Base-by-base conservation (phyloP, 345 rosid species). In the Lepidium sativum region DNA sequence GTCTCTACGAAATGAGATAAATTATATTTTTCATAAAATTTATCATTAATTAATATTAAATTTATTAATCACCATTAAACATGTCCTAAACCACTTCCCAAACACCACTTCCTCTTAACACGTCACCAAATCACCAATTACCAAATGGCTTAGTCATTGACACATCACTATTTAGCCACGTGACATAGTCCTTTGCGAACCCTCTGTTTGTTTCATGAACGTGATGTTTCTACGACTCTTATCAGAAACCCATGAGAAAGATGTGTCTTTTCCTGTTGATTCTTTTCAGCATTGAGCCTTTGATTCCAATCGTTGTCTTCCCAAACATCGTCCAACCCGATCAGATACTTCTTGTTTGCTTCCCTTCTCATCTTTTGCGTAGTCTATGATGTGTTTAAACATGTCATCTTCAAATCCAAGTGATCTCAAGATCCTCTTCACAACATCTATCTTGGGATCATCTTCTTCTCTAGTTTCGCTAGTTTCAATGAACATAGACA, bases 371-470 rank as follows among this genome's bases (percentile, higher is more conserved):
- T 21, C 55, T 15, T 23, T 1, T 44, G 59, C 69, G 1, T 70
- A 43, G 12, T 5, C 6, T 40, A 7, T 16, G 38, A 63, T 54
- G 35, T 29, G 14, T 0, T 41, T 6, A 15, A 77, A 14, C 4
- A 16, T 73, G 67, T 70, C 59, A 3, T 73, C 73, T 59, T 83
- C 80, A n/a, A 69, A 75, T 44, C 84, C 88, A 23, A 82, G 83
- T 6, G 51, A 57, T 21, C 20, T 33, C 71, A 80, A 39, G 57
- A 75, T 51, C 14, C 68, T 66, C 70, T 49, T 63, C 31, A 77
- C 69, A 12, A 77, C 66, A 2, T 38, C 61, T 33, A 14, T 60
- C 68, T 60, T 77, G 0, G 20, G 39, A 21, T 27, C 35, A 21
- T 66, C 32, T 0, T 13, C 25, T 15, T 37, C 65, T 54, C 71